Evolutionary conservation across 768 basidiomycete genomes (phyloP).

Genomic region (Russula lepida): DNA sequence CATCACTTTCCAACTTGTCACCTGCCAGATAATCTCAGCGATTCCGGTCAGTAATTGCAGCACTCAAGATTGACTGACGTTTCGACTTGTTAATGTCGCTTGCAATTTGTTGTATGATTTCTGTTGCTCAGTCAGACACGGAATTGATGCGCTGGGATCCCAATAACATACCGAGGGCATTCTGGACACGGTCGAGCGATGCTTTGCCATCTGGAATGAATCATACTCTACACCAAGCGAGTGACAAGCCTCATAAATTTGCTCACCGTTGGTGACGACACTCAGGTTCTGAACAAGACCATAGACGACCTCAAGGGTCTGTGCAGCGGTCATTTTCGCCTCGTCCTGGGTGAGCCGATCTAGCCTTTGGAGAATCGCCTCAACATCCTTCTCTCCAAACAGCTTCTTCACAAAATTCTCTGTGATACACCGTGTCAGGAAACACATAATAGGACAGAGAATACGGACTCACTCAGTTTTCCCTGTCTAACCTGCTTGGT

Average conservation of each 20-base stretch:
- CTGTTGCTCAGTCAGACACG: neutral
- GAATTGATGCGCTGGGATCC: accelerated
- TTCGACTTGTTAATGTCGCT: neutral
- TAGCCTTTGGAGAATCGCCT: neutral
- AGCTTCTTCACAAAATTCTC: neutral
- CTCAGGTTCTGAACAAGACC: neutral
- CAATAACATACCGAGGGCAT: neutral
- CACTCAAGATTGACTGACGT: neutral
- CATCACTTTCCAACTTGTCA: neutral
- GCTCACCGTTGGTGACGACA: neutral
- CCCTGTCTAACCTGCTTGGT: neutral
- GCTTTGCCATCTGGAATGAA: neutral
- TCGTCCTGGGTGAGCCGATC: neutral
- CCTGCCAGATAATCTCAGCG: neutral
- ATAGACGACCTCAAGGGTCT: neutral
- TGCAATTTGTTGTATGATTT: neutral
- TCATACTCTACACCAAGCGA: neutral
- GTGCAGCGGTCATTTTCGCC: neutral
- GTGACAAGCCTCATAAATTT: neutral
- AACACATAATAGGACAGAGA: neutral
- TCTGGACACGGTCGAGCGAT: neutral
- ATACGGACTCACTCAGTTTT: neutral
- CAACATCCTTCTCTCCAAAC: neutral
- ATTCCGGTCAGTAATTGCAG: neutral
- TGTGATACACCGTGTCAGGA: neutral